These are phyloP conservation scores for Claviceps arundinis DNA, from an alignment of 2,329 filamentous ascomycete genomes.

Conservation along the genomic window DNA sequence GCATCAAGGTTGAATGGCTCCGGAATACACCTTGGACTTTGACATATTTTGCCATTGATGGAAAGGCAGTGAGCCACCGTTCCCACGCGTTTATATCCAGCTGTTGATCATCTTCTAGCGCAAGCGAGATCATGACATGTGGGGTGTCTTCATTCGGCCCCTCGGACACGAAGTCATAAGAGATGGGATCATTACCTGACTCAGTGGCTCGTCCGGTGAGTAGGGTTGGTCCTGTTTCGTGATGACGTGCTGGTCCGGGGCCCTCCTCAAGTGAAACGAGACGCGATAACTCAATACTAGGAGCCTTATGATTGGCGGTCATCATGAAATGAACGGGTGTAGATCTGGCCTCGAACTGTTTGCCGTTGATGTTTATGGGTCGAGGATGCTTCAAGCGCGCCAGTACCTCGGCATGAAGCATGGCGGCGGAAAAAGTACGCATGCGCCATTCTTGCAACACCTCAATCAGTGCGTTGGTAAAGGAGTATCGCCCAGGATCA, in stretches of 20 bases:
- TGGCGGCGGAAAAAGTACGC: conserved; percentile 43
- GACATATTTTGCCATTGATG: conserved; percentile 44
- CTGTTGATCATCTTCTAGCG: conserved; percentile 42
- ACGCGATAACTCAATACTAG: conserved; percentile 42
- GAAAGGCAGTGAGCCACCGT: conserved; percentile 41
- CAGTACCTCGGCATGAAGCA: conserved; percentile 47
- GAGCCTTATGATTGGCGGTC: conserved; percentile 45
- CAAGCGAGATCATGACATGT: conserved; percentile 48
- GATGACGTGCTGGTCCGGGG: conserved; percentile 6
- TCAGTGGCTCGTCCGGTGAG: conserved; percentile 15
- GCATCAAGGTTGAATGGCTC: conserved; percentile 44
- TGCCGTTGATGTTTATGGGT: conserved; percentile 43
- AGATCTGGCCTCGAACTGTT: conserved; percentile 42
- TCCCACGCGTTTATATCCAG: conserved; percentile 47
- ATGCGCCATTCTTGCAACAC: conserved; percentile 44
- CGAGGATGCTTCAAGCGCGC: conserved; percentile 47
- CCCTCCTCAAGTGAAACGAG: conserved; percentile 14
- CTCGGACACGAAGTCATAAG: conserved; percentile 16
- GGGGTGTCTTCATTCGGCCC: conserved; percentile 43
- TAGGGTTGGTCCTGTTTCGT: conserved; percentile 7
- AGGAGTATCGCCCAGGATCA: conserved; percentile 45
- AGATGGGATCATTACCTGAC: conserved; percentile 10
- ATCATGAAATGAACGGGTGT: conserved; percentile 52
- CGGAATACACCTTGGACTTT: conserved; percentile 49
- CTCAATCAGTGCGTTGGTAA: conserved; percentile 45